A percentile compares a stretch with the other conserved stretches of the same genome.
phyloP scores from a whole-genome alignment of 2,329 filamentous ascomycete genomes.

The Cercospora berteroae region DNA sequence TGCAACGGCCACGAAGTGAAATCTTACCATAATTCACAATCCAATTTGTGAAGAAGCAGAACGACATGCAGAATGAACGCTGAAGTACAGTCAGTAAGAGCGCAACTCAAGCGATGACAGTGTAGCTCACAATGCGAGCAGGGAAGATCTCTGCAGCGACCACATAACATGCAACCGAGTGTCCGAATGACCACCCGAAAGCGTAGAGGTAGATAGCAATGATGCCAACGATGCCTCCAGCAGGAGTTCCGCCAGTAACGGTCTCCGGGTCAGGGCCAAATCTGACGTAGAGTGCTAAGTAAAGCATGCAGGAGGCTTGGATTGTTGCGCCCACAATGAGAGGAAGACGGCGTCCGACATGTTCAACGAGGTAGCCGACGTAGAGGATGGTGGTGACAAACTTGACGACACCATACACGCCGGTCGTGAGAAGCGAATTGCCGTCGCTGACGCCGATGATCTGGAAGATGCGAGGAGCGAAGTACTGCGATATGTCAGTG shows the following conservation, averaged over 20 bases:
- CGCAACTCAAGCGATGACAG: not conserved
- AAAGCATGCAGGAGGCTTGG: constrained; percentile 24
- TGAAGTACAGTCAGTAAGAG: not conserved
- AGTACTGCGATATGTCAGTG: constrained; percentile 1
- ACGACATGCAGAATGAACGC: constrained; percentile 25
- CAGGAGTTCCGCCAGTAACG: constrained; percentile 15
- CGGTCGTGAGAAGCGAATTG: constrained; percentile 17
- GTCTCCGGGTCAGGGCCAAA: constrained; percentile 10
- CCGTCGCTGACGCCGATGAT: constrained; percentile 21
- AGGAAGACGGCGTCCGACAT: constrained; percentile 22
- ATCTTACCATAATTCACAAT: constrained; percentile 24
- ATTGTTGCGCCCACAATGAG: constrained; percentile 22
- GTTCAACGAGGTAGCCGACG: constrained; percentile 23
- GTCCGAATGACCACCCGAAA: constrained; percentile 26
- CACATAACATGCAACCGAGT: constrained; percentile 24
- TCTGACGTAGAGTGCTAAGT: constrained; percentile 23
- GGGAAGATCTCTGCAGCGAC: constrained; percentile 27
- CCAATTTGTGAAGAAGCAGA: constrained; percentile 28
- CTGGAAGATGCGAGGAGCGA: constrained; percentile 19
- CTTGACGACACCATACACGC: constrained; percentile 24
- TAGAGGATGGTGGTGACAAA: constrained; percentile 24
- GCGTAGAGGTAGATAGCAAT: constrained; percentile 24
- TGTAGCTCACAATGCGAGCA: constrained; percentile 12
- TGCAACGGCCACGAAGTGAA: no score
- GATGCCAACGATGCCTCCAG: constrained; percentile 25